Evolutionary conservation across 2,329 filamentous ascomycete species (phyloP).

Genomic region (Alternaria dauci): DNA sequence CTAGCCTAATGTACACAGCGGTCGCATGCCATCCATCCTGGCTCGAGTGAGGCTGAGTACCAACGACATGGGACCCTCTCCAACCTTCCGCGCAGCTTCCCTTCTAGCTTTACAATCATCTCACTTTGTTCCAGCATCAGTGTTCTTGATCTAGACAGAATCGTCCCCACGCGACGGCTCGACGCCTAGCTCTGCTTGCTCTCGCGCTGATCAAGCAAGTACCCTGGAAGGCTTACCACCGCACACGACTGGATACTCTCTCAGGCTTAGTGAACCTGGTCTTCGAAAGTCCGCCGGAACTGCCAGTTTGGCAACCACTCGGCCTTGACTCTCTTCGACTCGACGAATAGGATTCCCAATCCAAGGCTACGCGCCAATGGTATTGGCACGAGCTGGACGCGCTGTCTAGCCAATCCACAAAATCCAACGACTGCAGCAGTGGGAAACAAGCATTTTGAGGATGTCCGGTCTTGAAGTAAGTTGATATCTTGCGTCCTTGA

Average conservation of each 20-base stretch:
- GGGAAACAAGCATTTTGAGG: background rate
- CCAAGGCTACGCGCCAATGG: conserved; percentile 5
- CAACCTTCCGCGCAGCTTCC: conserved; percentile 13
- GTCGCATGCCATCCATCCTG: conserved; percentile 14
- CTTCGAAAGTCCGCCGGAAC: background rate
- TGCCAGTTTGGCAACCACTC: background rate
- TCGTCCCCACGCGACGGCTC: conserved; percentile 3
- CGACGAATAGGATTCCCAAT: background rate
- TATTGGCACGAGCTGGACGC: conserved; percentile 2
- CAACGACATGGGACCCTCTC: conserved; percentile 1
- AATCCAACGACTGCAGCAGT: background rate
- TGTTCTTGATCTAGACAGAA: conserved; percentile 1
- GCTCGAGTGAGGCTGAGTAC: conserved; percentile 25
- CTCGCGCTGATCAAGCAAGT: background rate
- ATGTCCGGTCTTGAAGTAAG: conserved; percentile 45
- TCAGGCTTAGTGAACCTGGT: background rate
- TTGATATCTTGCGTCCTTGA: conserved; percentile 5
- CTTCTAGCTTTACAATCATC: conserved; percentile 12
- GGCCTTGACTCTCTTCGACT: background rate
- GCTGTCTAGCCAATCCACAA: background rate
- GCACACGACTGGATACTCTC: background rate
- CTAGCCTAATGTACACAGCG: conserved; percentile 18
- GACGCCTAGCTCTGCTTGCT: background rate
- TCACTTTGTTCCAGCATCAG: background rate
- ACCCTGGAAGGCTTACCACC: background rate